Base-by-base conservation (phyloP, 345 rosid species). In the Physaria fendleri region DNA sequence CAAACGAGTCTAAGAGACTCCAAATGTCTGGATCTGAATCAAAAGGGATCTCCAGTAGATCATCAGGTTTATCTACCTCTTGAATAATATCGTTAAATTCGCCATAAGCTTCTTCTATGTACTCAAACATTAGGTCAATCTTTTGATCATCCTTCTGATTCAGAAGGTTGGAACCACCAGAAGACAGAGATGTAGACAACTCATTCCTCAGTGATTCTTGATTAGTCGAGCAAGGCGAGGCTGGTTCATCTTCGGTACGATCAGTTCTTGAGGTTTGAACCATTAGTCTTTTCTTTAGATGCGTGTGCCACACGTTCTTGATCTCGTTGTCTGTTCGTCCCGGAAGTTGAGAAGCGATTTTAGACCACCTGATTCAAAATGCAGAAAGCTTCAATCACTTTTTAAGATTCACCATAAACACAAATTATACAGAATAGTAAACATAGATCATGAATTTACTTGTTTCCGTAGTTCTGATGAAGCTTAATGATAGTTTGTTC, bases 271-370 rank as follows among this genome's bases (percentile, higher is more conserved):
- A 62, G 30, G 43, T 60, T n/a, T 28, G 24, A 35, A 62, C 34
- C 16, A 76, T n/a, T n/a, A n/a, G 13, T 53, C 74, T 79, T 71
- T 79, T 86, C 82, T 88, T 92, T 81, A 92, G 69, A 65, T 83
- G 82, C 5, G 93, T 92, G 50, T 92, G 86, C 95, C 94, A 88
- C 11, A 86, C 86, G 54, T 92, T 92, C 69, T 92, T 92, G 13
- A 92, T 86, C 74, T 92, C 98, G 54, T 92, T 88, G 35, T 92
- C 98, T 17, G 98, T 92, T 74, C 98, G 69, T 61, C 97, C 97
- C 0, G 95, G 82, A 21, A 92, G 65, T 35, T 77, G 60, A 13
- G 98, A 75, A 22, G 98, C 97, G 25, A 92, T 92, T 71, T 78
- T 82, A 0, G 98, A 86, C 98, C 98, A 88, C 80, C 98, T 92